Conservation (phyloP, 2,329 filamentous ascomycete species). For the Pezicula carpinea region DNA sequence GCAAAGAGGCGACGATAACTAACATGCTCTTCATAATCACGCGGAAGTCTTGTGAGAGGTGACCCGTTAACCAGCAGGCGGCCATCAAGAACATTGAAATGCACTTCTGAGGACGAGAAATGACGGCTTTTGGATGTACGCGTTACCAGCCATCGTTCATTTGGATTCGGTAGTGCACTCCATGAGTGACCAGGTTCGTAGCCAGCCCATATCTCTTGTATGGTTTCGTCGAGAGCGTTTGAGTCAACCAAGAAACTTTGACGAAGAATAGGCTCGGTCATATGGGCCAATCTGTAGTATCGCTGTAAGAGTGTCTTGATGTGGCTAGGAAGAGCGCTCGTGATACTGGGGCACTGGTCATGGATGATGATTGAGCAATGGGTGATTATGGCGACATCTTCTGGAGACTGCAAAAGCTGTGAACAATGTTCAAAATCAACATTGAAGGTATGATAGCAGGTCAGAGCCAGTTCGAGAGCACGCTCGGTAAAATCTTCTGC, state of each 20-base stretch:
- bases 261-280: conserved; percentile 15
- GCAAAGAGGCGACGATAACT: conserved; percentile 42
- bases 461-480: conserved; percentile 35
- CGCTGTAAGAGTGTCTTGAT: conserved; percentile 39
- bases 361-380: conserved; percentile 34
- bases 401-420: conserved; percentile 19
- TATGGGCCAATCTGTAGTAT: conserved; percentile 10
- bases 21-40: conserved; percentile 35
- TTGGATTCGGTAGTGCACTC: conserved; percentile 17
- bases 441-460: conserved; percentile 41
- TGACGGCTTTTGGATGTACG: conserved; percentile 9
- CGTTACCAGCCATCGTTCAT: conserved; percentile 31
- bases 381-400: conserved; percentile 30
- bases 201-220: conserved; percentile 23
- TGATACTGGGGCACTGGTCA: conserved; percentile 29
- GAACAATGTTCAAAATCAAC: conserved; percentile 30
- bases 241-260: conserved; percentile 13
- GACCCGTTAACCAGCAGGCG: conserved; percentile 47
- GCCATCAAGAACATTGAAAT: conserved; percentile 47
- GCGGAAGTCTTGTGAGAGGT: conserved; percentile 43
- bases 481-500: conserved; percentile 29
- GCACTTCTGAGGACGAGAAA: conserved; percentile 25
- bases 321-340: conserved; percentile 45
- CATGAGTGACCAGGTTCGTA: conserved; percentile 23
- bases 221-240: conserved; percentile 19